Evolutionary conservation across 1,139 yeast species (phyloP).

Genomic region (Scheffersomyces segobiensis): DNA sequence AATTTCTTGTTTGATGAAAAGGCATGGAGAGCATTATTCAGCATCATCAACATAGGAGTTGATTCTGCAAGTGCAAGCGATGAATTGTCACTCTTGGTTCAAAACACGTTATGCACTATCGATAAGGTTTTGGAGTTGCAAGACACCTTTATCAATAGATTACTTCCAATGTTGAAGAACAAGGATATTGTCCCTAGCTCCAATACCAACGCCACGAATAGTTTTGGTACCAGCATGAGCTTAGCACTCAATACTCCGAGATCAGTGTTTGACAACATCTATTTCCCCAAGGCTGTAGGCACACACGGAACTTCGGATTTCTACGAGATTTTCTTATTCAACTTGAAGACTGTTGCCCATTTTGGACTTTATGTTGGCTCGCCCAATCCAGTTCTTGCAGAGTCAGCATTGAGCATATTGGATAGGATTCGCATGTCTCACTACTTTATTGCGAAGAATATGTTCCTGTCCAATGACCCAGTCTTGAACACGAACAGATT

Average conservation of each 20-base stretch:
- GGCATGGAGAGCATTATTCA: conserved; percentile 56
- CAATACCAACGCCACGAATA: conserved; percentile 12
- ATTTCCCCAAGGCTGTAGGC: conserved; percentile 54
- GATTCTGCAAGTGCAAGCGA: conserved; percentile 49
- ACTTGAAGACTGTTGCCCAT: conserved; percentile 68
- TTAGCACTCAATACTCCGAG: conserved; percentile 25
- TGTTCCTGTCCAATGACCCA: conserved; percentile 28
- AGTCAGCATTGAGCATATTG: conserved; percentile 54
- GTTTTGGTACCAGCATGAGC: conserved; percentile 31
- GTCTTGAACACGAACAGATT: conserved; percentile 59
- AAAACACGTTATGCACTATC: conserved; percentile 42
- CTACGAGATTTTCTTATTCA: conserved; percentile 69
- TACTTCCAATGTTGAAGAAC: conserved; percentile 31
- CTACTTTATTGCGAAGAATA: conserved; percentile 43
- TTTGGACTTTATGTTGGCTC: conserved; percentile 71
- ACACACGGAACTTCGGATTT: conserved; percentile 64
- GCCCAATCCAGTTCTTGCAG: conserved; percentile 49
- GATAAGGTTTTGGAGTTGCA: conserved; percentile 56
- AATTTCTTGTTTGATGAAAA: conserved; percentile 62
- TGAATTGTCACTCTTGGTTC: conserved; percentile 19
- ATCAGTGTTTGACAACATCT: conserved; percentile 51
- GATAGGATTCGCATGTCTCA: conserved; percentile 50
- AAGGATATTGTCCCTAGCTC: conserved; percentile 10
- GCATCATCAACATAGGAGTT: conserved; percentile 52
- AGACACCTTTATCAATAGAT: conserved; percentile 30